Base-by-base conservation (phyloP, 1,284 basidiomycete species). In the Exobasidium rhododendri region DNA sequence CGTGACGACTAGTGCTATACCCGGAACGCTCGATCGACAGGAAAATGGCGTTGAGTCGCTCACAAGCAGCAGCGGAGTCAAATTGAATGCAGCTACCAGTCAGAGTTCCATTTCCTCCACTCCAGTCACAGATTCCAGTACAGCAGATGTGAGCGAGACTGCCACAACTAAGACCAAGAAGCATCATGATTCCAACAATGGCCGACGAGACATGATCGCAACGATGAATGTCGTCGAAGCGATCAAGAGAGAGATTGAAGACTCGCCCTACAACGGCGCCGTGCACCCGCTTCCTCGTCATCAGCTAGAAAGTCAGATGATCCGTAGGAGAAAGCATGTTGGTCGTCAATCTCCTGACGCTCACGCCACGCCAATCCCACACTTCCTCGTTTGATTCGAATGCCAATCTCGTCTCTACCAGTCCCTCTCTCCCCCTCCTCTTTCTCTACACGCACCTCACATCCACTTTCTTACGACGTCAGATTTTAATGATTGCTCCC, bases 1-100 rank as follows among this genome's bases (percentile, higher is more conserved):
- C 29, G n/a, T 26, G 26, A 40, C 6, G 10, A 22, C 55, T 6
- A 44, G 56, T 40, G 31, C 14, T 17, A 17, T 31, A 7, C 59
- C 59, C 10, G 59, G 59, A 28, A 35, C 59, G 3, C 26, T 61
- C 40, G 44, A 61, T 46, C 30, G 50, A 13, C n/a, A 17, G 24
- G 20, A 55, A 14, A 45, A 58, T 24, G 59, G 59, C 10, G 59
- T 47, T 17, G 43, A n/a, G 14, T 28, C 28, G 7, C 40, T 35
- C 10, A 40, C 45, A 47, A 22, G 11, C 20, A n/a, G 28, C 10
- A 4, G 2, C 4, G 4, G 4, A 26, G 14, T 28, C 4, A 6
- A 20, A 14, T 13, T 24, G 28, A 50, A 50, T 50, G 47, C 47
- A 26, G 14, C 14, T 24, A 26, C 5, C 26, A 26, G 20, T 14